Evolutionary conservation across 2,329 filamentous ascomycete species (phyloP).

Genomic region (Aureobasidium sp.): DNA sequence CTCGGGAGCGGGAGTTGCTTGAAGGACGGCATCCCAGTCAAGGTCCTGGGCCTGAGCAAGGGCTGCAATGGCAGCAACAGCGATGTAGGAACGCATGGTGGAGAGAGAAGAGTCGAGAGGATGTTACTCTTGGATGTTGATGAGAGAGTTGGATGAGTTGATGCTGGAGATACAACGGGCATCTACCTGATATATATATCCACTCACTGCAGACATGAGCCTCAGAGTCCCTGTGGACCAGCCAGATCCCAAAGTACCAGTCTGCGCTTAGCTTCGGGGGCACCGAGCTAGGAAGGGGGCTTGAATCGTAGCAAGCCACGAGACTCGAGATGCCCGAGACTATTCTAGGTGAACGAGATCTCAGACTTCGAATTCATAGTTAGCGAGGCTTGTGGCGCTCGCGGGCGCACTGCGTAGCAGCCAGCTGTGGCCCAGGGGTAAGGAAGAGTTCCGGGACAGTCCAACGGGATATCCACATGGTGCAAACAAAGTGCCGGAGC

Average conservation of each 20-base stretch:
- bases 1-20: not conserved
- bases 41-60: slow-evolving; percentile 18
- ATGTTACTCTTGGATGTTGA: slow-evolving; percentile 3
- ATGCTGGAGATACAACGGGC: not conserved
- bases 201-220: not conserved
- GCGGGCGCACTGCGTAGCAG: not conserved
- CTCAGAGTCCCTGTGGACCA: not conserved
- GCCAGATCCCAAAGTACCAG: not conserved
- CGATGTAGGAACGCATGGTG: slow-evolving; percentile 9
- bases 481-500: slow-evolving; percentile 7
- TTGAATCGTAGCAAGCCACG: slow-evolving; percentile 8
- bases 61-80: slow-evolving; percentile 8
- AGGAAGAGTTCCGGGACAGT: slow-evolving; percentile 1
- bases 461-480: slow-evolving; percentile 7
- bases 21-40: slow-evolving; percentile 16
- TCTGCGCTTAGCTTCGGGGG: slow-evolving; percentile 4
- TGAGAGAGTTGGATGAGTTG: not conserved
- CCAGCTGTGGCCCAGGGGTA: slow-evolving; percentile 2
- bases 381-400: slow-evolving; percentile 7
- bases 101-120: not conserved
- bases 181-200: not conserved
- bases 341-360: slow-evolving; percentile 3
- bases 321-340: not conserved
- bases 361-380: not conserved
- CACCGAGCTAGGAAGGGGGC: not conserved